phyloP scores from a whole-genome alignment of 2,329 filamentous ascomycete species.

The Cylindrodendrum hubeiense region DNA sequence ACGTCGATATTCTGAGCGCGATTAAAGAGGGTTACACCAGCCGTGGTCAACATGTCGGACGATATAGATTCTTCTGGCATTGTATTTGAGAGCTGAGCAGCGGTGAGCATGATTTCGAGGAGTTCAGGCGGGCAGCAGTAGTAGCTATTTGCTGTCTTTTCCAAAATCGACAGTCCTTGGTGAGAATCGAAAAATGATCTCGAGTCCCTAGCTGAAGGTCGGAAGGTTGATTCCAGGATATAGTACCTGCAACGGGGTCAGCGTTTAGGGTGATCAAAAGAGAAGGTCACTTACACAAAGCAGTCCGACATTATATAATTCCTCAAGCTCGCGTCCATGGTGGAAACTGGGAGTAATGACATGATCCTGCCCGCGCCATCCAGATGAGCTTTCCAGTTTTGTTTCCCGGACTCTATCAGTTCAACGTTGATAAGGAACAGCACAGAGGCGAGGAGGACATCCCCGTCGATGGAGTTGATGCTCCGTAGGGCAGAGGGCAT shows the following conservation, averaged over 20 bases:
- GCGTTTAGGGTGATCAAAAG: not conserved
- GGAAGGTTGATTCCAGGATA: conserved; percentile 60
- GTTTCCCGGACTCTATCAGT: conserved; percentile 62
- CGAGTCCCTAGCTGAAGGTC: conserved; percentile 46
- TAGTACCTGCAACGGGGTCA: conserved; percentile 52
- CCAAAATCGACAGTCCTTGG: conserved; percentile 53
- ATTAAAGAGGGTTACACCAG: conserved; percentile 50
- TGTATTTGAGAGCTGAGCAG: conserved; percentile 55
- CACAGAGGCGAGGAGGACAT: conserved; percentile 59
- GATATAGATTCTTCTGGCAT: conserved; percentile 43
- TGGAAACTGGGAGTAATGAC: conserved; percentile 51
- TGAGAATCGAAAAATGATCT: conserved; percentile 52
- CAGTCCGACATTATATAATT: conserved; percentile 63
- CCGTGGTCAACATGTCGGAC: conserved; percentile 45
- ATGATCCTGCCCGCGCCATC: conserved; percentile 60
- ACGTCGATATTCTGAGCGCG: conserved; percentile 57
- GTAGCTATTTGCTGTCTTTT: conserved; percentile 59
- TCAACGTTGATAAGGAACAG: conserved; percentile 65
- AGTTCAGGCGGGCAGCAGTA: conserved; percentile 60
- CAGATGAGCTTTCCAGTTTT: conserved; percentile 61
- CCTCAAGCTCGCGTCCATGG: conserved; percentile 52
- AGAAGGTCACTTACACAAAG: conserved; percentile 52
- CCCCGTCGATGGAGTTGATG: conserved; percentile 52
- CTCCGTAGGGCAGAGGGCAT: conserved; percentile 55
- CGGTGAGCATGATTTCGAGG: conserved; percentile 57